A percentile compares a stretch with the other conserved stretches of the same genome.
phyloP scores from a whole-genome alignment of 345 rosid genomes.

The Limnanthes douglasii region DNA sequence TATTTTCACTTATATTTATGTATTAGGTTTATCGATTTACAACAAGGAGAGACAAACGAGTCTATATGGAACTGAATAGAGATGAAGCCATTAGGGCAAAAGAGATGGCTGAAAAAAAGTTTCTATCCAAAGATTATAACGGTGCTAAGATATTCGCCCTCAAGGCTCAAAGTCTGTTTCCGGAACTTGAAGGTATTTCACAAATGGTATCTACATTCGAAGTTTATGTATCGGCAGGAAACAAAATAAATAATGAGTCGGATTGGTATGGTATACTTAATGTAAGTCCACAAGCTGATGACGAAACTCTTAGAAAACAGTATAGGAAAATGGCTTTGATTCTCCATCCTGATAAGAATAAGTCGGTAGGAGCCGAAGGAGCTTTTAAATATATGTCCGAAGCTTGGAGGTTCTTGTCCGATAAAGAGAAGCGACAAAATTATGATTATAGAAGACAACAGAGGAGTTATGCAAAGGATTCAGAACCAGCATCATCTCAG shows the following conservation, averaged over 20 bases:
- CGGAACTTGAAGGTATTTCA: constrained; percentile 34
- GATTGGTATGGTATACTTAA: constrained; percentile 50
- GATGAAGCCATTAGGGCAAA: constrained; percentile 56
- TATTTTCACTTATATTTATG: too few relatives aligned
- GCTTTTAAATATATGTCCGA: constrained; percentile 46
- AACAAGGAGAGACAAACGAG: too few relatives aligned
- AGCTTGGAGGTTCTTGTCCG: constrained; percentile 74
- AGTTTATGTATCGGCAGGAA: constrained; percentile 32
- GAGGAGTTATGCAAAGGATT: constrained; percentile 19
- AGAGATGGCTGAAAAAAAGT: constrained; percentile 55
- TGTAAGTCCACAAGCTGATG: constrained; percentile 34
- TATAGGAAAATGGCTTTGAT: constrained; percentile 47
- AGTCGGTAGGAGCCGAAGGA: constrained; percentile 50
- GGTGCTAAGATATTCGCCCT: constrained; percentile 57
- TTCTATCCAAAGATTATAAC: constrained; percentile 21
- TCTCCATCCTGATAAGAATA: constrained; percentile 68
- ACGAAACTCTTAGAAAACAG: constrained; percentile 36
- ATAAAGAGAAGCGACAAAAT: constrained; percentile 32
- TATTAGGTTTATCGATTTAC: too few relatives aligned
- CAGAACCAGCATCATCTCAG: constrained; percentile 19
- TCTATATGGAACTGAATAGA: constrained; percentile 70
- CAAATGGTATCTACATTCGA: constrained; percentile 45
- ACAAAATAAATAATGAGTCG: constrained; percentile 24
- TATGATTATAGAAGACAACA: constrained; percentile 37
- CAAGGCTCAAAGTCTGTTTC: constrained; percentile 58